A percentile compares a stretch with the other conserved stretches of the same genome.
These are phyloP conservation scores for Agaricus blazei DNA, from an alignment of 768 basidiomycete species.

Conservation along the genomic window DNA sequence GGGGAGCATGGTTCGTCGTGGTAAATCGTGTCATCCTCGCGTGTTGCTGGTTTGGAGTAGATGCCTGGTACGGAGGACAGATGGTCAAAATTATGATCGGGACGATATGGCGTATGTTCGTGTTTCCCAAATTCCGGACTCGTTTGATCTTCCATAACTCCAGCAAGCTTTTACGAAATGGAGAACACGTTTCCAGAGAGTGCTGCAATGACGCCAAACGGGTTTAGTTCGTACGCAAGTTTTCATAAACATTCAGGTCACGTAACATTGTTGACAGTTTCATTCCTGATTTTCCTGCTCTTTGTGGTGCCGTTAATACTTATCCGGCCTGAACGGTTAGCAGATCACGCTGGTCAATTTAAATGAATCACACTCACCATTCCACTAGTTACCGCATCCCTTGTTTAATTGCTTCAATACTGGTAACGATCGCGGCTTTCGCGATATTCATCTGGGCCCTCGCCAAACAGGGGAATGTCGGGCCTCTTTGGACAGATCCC, in stretches of 20 bases:
- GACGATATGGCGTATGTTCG: slow-evolving; percentile 3
- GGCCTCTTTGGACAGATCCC: slow-evolving; percentile 23
- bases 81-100: slow-evolving; percentile 7
- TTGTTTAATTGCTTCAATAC: slow-evolving; percentile 20
- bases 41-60: slow-evolving; percentile 7
- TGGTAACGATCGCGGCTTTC: slow-evolving; percentile 22
- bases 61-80: slow-evolving; percentile 6
- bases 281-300: slow-evolving; percentile 1
- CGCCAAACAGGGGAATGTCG: slow-evolving; percentile 24
- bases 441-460: slow-evolving; percentile 24
- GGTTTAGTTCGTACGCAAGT: not conserved
- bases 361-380: not conserved
- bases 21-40: slow-evolving; percentile 4
- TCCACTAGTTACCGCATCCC: slow-evolving; percentile 11
- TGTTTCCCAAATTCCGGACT: not conserved
- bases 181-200: slow-evolving; percentile 1
- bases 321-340: not conserved
- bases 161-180: slow-evolving; percentile 6
- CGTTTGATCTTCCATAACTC: not conserved
- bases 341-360: not conserved
- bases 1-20: slow-evolving; percentile 6
- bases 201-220: not conserved
- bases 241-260: too few relatives aligned
- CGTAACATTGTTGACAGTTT: not conserved
- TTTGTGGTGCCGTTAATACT: slow-evolving; percentile 1